These are phyloP conservation scores for Fistulinella prunicolor DNA, from an alignment of 768 basidiomycete species.

Conservation along the genomic window DNA sequence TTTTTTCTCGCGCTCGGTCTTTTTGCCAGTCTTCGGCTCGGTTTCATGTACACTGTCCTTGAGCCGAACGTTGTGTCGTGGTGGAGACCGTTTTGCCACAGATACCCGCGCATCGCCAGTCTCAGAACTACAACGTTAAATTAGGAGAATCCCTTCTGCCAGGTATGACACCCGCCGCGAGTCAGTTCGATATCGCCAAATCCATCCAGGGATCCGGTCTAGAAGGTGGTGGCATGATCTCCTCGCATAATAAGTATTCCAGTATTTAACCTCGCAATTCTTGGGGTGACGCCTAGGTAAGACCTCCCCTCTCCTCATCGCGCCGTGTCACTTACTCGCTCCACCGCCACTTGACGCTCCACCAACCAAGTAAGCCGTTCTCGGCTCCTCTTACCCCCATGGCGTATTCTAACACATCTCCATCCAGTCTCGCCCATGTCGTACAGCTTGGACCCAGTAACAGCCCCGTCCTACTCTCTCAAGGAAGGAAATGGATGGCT, in stretches of 20 bases:
- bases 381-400: background rate
- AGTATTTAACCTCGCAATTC: background rate
- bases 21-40: background rate
- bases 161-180: background rate
- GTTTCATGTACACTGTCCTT: background rate
- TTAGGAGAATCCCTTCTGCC: conserved; percentile 1
- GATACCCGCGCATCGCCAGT: background rate
- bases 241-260: conserved; percentile 4
- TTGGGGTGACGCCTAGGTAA: background rate
- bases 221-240: conserved; percentile 4
- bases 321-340: background rate
- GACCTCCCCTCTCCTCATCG: background rate
- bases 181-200: conserved; percentile 11
- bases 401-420: conserved; percentile 5
- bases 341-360: background rate
- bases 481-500: conserved; percentile 55
- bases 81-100: background rate
- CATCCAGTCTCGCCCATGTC: conserved; percentile 19
- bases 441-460: conserved; percentile 25
- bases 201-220: conserved; percentile 7
- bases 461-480: conserved; percentile 28
- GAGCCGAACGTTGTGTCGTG: too few relatives aligned
- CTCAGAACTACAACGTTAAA: conserved; percentile 5
- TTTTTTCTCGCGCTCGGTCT: background rate
- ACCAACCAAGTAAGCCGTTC: conserved; percentile 3